Percentiles rank a stretch among this genome's conserved stretches.
Conservation (phyloP, 805 yeast species). For the Candida namnaoensis region DNA sequence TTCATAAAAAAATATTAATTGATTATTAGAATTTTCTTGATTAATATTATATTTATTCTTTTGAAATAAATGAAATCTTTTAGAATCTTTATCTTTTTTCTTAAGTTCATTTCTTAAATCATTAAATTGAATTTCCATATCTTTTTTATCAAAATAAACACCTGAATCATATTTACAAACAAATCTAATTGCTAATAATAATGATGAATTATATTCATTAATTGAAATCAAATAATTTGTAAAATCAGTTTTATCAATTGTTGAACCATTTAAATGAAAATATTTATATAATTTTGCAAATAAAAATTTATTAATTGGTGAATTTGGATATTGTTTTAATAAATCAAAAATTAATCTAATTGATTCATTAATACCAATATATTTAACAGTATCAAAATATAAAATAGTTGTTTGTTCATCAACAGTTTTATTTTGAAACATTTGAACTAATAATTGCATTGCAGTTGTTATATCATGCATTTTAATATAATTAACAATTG, state of each 20-base stretch:
- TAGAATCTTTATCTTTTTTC: no score
- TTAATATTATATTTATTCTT: no score
- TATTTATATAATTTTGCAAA: constrained; percentile 5
- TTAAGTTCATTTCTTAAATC: no score
- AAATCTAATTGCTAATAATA: background rate
- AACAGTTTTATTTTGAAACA: constrained; percentile 15
- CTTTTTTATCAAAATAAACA: background rate
- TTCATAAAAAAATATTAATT: no score
- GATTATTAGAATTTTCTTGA: no score
- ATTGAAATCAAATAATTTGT: background rate
- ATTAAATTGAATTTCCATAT: background rate
- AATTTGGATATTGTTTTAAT: constrained; percentile 11
- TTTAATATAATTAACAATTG: background rate
- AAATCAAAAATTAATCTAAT: constrained; percentile 12
- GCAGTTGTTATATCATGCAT: constrained; percentile 12
- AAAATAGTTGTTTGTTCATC: constrained; percentile 10
- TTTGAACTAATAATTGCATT: constrained; percentile 17
- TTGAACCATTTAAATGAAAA: constrained; percentile 3
- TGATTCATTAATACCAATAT: constrained; percentile 10
- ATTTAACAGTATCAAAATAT: constrained; percentile 9
- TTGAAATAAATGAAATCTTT: no score
- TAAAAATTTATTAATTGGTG: constrained; percentile 9
- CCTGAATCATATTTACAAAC: background rate
- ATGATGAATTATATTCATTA: background rate
- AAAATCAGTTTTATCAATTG: background rate